A percentile compares a stretch with the other conserved stretches of the same genome.
phyloP scores from a whole-genome alignment of 2,329 filamentous ascomycete genomes.

The Endoconidiophora laricicola region DNA sequence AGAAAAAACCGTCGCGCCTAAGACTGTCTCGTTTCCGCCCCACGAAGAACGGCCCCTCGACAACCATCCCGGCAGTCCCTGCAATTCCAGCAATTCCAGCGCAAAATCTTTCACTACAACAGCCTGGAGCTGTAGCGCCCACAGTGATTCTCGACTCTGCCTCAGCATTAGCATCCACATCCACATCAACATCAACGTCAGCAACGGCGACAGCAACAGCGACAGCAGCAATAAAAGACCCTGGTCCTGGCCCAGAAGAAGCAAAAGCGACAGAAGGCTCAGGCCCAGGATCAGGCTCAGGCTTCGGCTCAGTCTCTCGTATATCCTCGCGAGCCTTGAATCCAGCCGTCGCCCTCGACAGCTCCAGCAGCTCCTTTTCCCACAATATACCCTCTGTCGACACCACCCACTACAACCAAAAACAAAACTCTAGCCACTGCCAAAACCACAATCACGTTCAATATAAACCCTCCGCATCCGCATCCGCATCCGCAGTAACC shows the following conservation, averaged over 20 bases:
- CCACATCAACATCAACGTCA: neutral
- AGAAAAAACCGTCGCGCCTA: constrained; percentile 39
- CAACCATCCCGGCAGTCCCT: neutral
- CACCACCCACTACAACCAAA: neutral
- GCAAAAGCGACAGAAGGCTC: neutral
- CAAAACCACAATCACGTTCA: neutral
- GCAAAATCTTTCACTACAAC: neutral
- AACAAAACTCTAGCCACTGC: too few species aligned
- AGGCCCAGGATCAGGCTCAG: constrained; percentile 2
- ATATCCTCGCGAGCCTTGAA: constrained; percentile 9
- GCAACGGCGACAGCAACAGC: neutral
- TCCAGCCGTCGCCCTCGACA: constrained; percentile 3
- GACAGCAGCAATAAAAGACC: neutral
- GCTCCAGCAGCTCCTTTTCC: constrained; percentile 3
- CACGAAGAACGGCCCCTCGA: constrained; percentile 29
- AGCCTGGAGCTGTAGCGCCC: neutral
- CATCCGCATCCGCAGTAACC: neutral
- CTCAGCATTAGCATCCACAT: neutral
- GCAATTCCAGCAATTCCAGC: neutral
- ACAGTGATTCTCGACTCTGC: too few species aligned
- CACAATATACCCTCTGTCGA: neutral
- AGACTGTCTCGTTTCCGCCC: constrained; percentile 36
- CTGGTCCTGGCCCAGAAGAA: neutral
- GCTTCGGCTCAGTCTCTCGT: constrained; percentile 1
- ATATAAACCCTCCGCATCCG: constrained; percentile 3